Conservation (phyloP, 2,329 filamentous ascomycete species). For the Talaromyces sp. region DNA sequence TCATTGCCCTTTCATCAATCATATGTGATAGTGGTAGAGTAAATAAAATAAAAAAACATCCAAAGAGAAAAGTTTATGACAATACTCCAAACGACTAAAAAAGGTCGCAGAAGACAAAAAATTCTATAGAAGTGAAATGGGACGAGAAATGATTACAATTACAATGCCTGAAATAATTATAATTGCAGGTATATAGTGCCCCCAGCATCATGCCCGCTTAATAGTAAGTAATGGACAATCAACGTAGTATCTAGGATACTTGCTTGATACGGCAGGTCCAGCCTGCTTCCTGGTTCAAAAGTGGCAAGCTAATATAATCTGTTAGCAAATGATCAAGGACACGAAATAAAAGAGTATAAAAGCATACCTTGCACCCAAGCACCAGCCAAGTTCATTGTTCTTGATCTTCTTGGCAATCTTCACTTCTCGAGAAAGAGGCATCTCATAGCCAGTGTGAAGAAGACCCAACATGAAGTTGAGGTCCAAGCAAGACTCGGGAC, state of each 20-base stretch:
- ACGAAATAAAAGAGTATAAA: conserved; percentile 8
- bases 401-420: conserved; percentile 99
- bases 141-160: conserved; percentile 17
- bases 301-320: conserved; percentile 60
- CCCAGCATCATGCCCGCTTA: conserved; percentile 17
- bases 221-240: conserved; percentile 18
- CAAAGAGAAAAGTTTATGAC: neutral
- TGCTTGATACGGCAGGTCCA: conserved; percentile 86
- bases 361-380: conserved; percentile 83
- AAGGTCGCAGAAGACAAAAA: neutral
- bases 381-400: conserved; percentile 95
- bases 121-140: conserved; percentile 12
- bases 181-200: conserved; percentile 20
- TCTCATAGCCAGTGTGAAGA: conserved; percentile 92
- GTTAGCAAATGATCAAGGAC: conserved; percentile 29
- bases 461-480: conserved; percentile 94
- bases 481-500: conserved; percentile 90
- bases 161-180: conserved; percentile 18
- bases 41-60: conserved; percentile 3
- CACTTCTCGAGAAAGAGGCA: conserved; percentile 93
- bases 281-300: conserved; percentile 74
- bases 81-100: neutral
- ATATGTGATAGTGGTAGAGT: conserved; percentile 5
- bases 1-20: conserved; percentile 13
- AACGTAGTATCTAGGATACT: conserved; percentile 49